These are phyloP conservation scores for Epithemia pelagica DNA, from an alignment of 108 stramenopile species.

Conservation along the genomic window DNA sequence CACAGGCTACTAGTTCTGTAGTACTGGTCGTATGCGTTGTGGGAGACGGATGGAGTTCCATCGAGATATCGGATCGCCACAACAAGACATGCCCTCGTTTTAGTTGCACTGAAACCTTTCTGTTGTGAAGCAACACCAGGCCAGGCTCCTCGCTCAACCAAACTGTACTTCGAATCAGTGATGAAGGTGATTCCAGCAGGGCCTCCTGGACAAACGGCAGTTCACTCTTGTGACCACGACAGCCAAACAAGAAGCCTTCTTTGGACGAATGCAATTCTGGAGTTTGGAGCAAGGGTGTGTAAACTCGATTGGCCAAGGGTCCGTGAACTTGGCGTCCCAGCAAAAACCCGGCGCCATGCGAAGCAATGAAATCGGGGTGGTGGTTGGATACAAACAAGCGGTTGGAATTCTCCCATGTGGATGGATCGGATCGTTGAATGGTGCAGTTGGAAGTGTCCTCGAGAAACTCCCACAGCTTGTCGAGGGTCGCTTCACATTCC, in stretches of 20 bases:
- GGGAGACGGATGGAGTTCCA: too few species aligned
- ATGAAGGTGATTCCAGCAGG: neutral
- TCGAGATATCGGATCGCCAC: slow-evolving; percentile 47
- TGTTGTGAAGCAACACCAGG: too few species aligned
- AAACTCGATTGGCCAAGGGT: slow-evolving; percentile 44
- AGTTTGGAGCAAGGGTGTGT: slow-evolving; percentile 52
- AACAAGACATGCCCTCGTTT: slow-evolving; percentile 53
- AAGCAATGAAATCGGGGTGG: neutral
- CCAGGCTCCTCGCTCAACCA: neutral
- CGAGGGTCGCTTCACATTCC: slow-evolving; percentile 34
- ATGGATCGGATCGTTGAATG: slow-evolving; percentile 27
- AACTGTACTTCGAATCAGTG: neutral
- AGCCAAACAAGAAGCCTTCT: slow-evolving; percentile 44
- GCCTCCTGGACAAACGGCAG: neutral
- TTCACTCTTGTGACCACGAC: neutral
- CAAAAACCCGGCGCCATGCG: slow-evolving; percentile 51
- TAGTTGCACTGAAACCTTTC: slow-evolving; percentile 4
- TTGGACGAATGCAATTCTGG: slow-evolving; percentile 42
- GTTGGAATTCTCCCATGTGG: slow-evolving; percentile 26
- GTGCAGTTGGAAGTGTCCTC: slow-evolving; percentile 39
- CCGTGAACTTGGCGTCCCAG: slow-evolving; percentile 36
- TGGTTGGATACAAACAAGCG: slow-evolving; percentile 37
- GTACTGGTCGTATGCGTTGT: too few species aligned
- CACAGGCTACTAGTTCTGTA: neutral
- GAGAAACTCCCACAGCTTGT: slow-evolving; percentile 47